These are phyloP conservation scores for Conidiobolus incongruus DNA, from an alignment of 371 early-diverging fungal genomes.

Conservation along the genomic window DNA sequence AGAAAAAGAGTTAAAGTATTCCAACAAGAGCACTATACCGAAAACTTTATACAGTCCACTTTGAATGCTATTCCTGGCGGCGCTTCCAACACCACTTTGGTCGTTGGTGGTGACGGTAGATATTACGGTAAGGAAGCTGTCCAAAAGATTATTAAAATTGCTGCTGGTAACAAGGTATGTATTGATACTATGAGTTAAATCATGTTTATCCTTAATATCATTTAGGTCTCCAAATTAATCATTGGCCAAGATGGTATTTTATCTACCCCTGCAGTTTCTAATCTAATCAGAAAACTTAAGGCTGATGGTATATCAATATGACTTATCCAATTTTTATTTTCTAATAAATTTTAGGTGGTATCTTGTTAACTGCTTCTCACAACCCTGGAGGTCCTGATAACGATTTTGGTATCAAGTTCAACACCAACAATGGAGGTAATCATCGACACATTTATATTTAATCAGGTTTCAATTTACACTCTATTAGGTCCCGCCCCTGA, in stretches of 20 bases:
- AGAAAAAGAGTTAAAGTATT: conserved; percentile 91
- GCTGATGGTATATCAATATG: conserved; percentile 34
- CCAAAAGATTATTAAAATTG: conserved; percentile 67
- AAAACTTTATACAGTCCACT: conserved; percentile 80
- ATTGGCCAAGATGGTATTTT: conserved; percentile 85
- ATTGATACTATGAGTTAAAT: neutral
- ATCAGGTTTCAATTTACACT: neutral
- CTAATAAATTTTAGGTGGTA: conserved; percentile 32
- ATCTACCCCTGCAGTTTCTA: conserved; percentile 92
- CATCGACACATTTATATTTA: neutral
- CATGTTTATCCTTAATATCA: no score
- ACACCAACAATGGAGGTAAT: conserved; percentile 74
- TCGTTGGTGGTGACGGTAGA: conserved; percentile 94
- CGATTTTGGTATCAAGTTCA: conserved; percentile 97
- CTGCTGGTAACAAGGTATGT: conserved; percentile 69
- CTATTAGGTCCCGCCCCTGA: conserved; percentile 74
- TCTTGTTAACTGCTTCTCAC: conserved; percentile 89
- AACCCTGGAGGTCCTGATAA: conserved; percentile 92
- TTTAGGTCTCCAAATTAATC: conserved; percentile 62
- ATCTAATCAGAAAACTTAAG: conserved; percentile 68
- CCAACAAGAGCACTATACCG: conserved; percentile 82
- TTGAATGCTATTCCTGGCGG: conserved; percentile 63
- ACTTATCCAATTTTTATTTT: neutral
- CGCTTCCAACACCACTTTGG: conserved; percentile 52
- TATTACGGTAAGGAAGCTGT: conserved; percentile 69